A percentile compares a stretch with the other conserved stretches of the same genome.
These are phyloP conservation scores for Saturnispora saitoi DNA, from an alignment of 805 yeast genomes.

Conservation along the genomic window DNA sequence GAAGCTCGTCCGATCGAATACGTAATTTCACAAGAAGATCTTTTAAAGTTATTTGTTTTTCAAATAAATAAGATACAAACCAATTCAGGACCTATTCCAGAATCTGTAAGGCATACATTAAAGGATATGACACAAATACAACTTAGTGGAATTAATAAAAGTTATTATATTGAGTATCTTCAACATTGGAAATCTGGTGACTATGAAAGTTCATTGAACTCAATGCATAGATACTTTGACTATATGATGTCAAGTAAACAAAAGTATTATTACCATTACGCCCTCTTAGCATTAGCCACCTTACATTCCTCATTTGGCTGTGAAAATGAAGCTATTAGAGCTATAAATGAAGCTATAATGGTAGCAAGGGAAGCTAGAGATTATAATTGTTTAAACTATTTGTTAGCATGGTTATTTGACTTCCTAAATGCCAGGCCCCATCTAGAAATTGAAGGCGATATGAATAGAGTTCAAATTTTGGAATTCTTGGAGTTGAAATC, in stretches of 20 bases:
- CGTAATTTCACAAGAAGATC: constrained; percentile 37
- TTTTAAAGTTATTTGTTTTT: constrained; percentile 40
- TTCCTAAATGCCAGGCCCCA: constrained; percentile 63
- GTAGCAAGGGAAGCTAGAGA: constrained; percentile 85
- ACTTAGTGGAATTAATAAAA: constrained; percentile 33
- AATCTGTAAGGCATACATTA: constrained; percentile 34
- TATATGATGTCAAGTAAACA: constrained; percentile 63
- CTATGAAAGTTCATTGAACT: constrained; percentile 51
- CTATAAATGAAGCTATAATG: constrained; percentile 79
- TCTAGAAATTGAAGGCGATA: constrained; percentile 6
- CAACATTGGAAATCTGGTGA: constrained; percentile 51
- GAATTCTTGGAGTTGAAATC: constrained; percentile 52
- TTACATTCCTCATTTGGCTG: constrained; percentile 63
- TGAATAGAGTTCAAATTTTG: constrained; percentile 34
- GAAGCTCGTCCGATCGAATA: background rate
- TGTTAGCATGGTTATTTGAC: constrained; percentile 66
- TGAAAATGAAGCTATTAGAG: constrained; percentile 58
- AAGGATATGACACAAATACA: constrained; percentile 40
- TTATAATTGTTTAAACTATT: constrained; percentile 57
- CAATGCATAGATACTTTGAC: constrained; percentile 58
- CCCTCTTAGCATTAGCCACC: constrained; percentile 62
- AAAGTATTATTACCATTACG: constrained; percentile 64
- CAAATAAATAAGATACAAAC: constrained; percentile 47
- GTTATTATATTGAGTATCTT: constrained; percentile 52
- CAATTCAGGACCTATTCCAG: constrained; percentile 43